Evolutionary conservation across 1,139 yeast genomes (phyloP).

Genomic region (Suhomyces taliae): DNA sequence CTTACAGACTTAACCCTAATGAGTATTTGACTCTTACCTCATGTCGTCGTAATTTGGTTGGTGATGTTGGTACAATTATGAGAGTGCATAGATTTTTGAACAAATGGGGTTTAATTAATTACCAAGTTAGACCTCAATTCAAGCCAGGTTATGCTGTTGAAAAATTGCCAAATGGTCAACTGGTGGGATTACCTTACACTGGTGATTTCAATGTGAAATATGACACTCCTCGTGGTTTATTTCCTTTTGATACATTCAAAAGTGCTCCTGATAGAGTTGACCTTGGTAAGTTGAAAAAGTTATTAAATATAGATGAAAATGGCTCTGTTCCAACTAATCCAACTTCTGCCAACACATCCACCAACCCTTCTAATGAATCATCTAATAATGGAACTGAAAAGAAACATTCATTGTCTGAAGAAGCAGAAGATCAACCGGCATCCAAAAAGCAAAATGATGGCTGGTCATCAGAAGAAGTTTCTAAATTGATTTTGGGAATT

Average conservation of each 20-base stretch:
- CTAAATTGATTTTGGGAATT: conserved; percentile 60
- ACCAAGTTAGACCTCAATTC: conserved; percentile 76
- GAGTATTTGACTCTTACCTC: conserved; percentile 93
- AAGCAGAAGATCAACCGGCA: conserved; percentile 11
- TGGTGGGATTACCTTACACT: conserved; percentile 58
- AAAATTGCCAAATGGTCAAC: conserved; percentile 50
- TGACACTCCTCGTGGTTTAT: conserved; percentile 93
- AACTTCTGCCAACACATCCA: not conserved
- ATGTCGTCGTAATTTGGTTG: conserved; percentile 89
- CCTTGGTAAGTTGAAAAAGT: conserved; percentile 53
- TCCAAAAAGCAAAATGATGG: conserved; percentile 49
- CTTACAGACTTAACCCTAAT: conserved; percentile 88
- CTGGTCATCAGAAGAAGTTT: conserved; percentile 67
- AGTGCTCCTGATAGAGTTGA: conserved; percentile 56
- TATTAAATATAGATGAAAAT: conserved; percentile 29
- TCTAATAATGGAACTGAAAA: conserved; percentile 4
- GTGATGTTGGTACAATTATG: conserved; percentile 93
- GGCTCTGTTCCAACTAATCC: conserved; percentile 5
- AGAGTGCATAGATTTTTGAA: conserved; percentile 86
- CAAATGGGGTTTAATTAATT: conserved; percentile 96
- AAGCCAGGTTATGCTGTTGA: conserved; percentile 66
- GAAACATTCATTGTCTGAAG: conserved; percentile 10
- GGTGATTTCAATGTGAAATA: conserved; percentile 68
- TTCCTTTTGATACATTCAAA: conserved; percentile 84
- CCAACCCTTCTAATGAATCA: not conserved